phyloP scores from a whole-genome alignment of 164 flowering plant species.

The Vitis rupestris region DNA sequence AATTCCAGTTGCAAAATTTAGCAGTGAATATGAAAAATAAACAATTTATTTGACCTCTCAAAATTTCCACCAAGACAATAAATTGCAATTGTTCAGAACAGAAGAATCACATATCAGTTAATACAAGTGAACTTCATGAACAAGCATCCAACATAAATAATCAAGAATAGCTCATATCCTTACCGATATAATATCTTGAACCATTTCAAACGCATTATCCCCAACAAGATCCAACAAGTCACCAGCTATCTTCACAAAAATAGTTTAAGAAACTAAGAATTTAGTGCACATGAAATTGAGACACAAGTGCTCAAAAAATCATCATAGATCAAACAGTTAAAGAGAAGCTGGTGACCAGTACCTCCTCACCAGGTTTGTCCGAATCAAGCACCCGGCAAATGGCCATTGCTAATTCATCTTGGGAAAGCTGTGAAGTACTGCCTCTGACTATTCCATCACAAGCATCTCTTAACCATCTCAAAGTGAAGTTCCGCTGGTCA shows the following conservation, averaged over 20 bases:
- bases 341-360: slow-evolving; percentile 22
- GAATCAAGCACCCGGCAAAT: slow-evolving; percentile 91
- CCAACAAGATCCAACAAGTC: slow-evolving; percentile 95
- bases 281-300: not conserved
- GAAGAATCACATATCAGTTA: too few species aligned
- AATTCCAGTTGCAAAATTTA: too few species aligned
- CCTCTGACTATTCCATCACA: slow-evolving; percentile 67
- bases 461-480: slow-evolving; percentile 83
- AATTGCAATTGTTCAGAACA: too few species aligned
- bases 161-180: slow-evolving; percentile 18
- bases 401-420: slow-evolving; percentile 94
- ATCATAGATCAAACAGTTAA: not conserved
- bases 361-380: slow-evolving; percentile 95
- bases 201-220: slow-evolving; percentile 81
- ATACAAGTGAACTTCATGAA: too few species aligned
- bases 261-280: not conserved
- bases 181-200: slow-evolving; percentile 86
- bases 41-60: too few species aligned
- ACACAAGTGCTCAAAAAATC: not conserved
- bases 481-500: slow-evolving; percentile 44
- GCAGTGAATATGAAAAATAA: too few species aligned
- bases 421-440: slow-evolving; percentile 77
- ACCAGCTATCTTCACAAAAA: slow-evolving; percentile 72
- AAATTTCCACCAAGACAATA: too few species aligned
- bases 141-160: not conserved